Conservation (phyloP, 2,329 filamentous ascomycete species). For the Microdochium nivale region DNA sequence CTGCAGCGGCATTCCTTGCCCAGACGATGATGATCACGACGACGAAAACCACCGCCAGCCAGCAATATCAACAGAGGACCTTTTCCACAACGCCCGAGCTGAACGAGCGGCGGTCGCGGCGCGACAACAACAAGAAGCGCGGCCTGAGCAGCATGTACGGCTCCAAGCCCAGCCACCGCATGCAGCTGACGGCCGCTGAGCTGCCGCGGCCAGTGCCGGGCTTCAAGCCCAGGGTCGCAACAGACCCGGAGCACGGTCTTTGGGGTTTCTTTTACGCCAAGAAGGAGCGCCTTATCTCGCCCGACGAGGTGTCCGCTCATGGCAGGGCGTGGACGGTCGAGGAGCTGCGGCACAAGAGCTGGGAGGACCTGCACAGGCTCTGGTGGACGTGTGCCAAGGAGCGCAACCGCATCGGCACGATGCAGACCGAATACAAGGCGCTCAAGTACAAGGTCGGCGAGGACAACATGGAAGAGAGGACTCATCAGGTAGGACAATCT, state of each 20-base stretch:
- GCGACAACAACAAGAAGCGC: slow-evolving; percentile 71
- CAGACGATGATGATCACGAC: neutral
- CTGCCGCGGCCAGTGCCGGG: slow-evolving; percentile 65
- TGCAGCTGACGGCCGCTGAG: slow-evolving; percentile 63
- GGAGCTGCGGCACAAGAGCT: slow-evolving; percentile 82
- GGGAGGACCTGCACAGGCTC: slow-evolving; percentile 83
- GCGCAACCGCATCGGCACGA: slow-evolving; percentile 77
- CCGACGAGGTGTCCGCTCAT: slow-evolving; percentile 61
- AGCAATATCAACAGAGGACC: slow-evolving; percentile 8
- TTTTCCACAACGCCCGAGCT: slow-evolving; percentile 23
- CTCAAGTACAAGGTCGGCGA: slow-evolving; percentile 61
- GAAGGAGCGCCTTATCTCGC: slow-evolving; percentile 60
- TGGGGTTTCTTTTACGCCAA: slow-evolving; percentile 83
- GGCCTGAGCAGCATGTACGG: slow-evolving; percentile 70
- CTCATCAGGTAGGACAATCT: slow-evolving; percentile 49
- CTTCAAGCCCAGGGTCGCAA: slow-evolving; percentile 46
- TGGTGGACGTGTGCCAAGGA: slow-evolving; percentile 96
- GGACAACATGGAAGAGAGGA: slow-evolving; percentile 54
- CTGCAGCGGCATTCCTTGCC: slow-evolving; percentile 1
- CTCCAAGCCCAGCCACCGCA: slow-evolving; percentile 64
- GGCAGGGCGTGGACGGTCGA: slow-evolving; percentile 78
- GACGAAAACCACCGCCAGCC: slow-evolving; percentile 4
- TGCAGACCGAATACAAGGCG: slow-evolving; percentile 57
- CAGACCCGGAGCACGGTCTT: slow-evolving; percentile 72
- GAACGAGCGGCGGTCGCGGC: slow-evolving; percentile 25